Conservation (phyloP, 129 eudicot genomes). For the Centaurea solstitialis region DNA sequence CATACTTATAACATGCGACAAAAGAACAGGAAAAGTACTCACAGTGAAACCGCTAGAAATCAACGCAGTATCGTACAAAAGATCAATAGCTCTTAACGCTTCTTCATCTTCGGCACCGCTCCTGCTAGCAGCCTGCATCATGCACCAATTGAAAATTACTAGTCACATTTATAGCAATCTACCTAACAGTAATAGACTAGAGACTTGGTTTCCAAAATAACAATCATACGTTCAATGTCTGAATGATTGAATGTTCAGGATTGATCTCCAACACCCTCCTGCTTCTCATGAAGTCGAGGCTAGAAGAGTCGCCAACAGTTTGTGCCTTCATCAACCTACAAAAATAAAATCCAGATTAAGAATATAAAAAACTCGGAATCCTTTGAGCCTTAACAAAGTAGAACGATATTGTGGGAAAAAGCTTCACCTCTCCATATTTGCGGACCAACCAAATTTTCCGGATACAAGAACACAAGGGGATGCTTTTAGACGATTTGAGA, state of each 20-base stretch:
- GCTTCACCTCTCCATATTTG: constrained; percentile 93
- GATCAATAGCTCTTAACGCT: constrained; percentile 90
- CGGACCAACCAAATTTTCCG: constrained; percentile 98
- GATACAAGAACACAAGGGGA: constrained; percentile 96
- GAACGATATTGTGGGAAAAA: too few relatives aligned
- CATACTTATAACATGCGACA: neutral
- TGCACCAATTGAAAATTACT: neutral
- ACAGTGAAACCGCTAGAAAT: constrained; percentile 96
- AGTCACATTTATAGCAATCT: neutral
- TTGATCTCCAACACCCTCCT: constrained; percentile 91
- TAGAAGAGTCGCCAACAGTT: constrained; percentile 64
- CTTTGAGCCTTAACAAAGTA: neutral
- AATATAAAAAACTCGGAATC: neutral
- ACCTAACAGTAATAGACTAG: neutral
- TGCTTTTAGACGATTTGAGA: constrained; percentile 81
- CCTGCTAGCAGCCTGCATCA: constrained; percentile 75
- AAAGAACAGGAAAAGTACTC: constrained; percentile 29
- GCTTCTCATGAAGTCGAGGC: constrained; percentile 82
- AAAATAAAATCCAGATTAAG: constrained; percentile 2
- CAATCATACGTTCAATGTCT: constrained; percentile 63
- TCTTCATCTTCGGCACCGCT: constrained; percentile 77
- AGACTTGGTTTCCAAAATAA: neutral
- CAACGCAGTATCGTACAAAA: constrained; percentile 85
- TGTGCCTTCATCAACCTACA: constrained; percentile 95
- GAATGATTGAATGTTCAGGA: constrained; percentile 80